Evolutionary conservation across 2,329 filamentous ascomycete species (phyloP), one percentile per base, ranked within the genome.

Genomic region (Pseudocercospora fijiensis): DNA sequence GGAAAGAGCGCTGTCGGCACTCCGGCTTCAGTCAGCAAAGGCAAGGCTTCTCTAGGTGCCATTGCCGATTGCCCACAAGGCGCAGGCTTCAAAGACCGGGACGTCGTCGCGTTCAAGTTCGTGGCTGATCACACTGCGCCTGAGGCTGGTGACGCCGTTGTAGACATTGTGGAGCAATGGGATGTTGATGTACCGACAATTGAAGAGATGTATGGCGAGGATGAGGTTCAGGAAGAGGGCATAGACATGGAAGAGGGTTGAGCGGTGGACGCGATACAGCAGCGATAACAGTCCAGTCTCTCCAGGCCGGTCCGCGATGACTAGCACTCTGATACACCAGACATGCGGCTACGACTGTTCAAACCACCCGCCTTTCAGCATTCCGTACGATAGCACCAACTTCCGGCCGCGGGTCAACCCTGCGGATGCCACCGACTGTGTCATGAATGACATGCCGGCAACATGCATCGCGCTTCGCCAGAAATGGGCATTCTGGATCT

Each of bases 51-150:
- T 28, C 74, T 65, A 30, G 74, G 74, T 45, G 72, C 74, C 24
- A 28, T 69, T 22, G 69, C 65, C 30, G 76, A 75, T 26, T 79
- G 78, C 68, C 73, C 80, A 58, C 67, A 74, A 53, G 75, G 71
- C 13, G 69, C 66, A 9, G 76, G 76, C 1, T 63, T 78, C 57
- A 70, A 69, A 58, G 75, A 76, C 61, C 71, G 70, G 20, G 71
- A 70, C 10, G 67, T 75, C 4, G 69, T 78, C 61, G 76, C 76
- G 8, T 77, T 77, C 68, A 75, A 73, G 53, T 77, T 77, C 61
- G 57, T 51, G 33, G 41, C 49, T 51, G 69, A 71, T 13, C 65
- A 65, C 27, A 67, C 69, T 51, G 63, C 58, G 10, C 41, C 43
- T 28, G 64, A 66, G 45, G 67, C 58, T 30, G 67, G 65, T 11